Conservation (phyloP, 176 grass and related monocot species). For the Dactylis glomerata region DNA sequence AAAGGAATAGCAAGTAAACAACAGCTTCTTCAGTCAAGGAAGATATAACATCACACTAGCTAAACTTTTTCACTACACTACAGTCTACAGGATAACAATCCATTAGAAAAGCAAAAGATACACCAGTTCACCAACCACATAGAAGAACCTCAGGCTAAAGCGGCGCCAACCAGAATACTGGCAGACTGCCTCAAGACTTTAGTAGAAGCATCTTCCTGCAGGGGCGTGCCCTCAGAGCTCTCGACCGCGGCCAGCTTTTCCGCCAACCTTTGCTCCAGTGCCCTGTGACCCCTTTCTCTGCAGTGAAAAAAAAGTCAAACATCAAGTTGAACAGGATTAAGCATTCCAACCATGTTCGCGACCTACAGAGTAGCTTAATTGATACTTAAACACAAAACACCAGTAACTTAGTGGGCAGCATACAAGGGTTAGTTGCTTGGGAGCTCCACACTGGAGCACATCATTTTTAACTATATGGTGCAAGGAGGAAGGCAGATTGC, state of each 20-base stretch:
- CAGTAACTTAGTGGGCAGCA: not conserved
- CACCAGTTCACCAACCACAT: not conserved
- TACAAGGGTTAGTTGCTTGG: not conserved
- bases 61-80: not conserved
- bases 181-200: conserved; percentile 52
- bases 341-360: not conserved
- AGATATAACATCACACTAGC: not conserved
- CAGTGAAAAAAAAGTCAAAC: conserved; percentile 19
- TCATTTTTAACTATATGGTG: not conserved
- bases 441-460: not conserved
- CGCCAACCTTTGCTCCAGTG: conserved; percentile 86
- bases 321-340: not conserved
- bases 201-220: conserved; percentile 36
- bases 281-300: conserved; percentile 92
- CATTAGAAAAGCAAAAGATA: not conserved
- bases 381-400: not conserved
- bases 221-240: conserved; percentile 33
- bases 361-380: not conserved
- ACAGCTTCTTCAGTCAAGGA: not conserved
- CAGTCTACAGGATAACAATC: not conserved
- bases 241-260: conserved; percentile 59
- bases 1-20: not conserved
- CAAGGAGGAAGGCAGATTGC: not conserved
- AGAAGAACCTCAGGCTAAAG: not conserved
- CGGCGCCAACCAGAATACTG: not conserved